Base-by-base conservation (phyloP, 1,139 yeast species). In the Suhomyces yuchorum region DNA sequence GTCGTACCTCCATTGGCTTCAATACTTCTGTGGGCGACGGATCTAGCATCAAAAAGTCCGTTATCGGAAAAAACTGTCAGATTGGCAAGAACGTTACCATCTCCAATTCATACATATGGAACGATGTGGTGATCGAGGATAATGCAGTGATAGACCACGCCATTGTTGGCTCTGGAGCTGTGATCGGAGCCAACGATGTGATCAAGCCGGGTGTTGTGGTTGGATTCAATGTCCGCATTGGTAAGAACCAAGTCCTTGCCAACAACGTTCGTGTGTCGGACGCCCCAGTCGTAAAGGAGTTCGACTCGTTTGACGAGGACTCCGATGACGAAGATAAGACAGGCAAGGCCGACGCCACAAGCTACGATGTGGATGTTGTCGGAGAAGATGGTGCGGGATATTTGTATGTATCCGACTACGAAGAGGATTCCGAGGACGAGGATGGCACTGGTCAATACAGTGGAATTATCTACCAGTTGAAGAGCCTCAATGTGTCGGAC, bases 91-190 rank as follows among this genome's bases (percentile, higher is more conserved):
- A 87, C 58, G 96, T 87, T 26, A 64, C 56, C 2, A 81, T 93
- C 46, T 77, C 71, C 42, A 85, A 88, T 58, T 83, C 96, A 19
- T 92, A 87, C 61, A 78, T 93, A 40, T 93, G 97, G 96, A 96
- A 90, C 56, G 80, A 86, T 56, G 85, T 87, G 1, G 68, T 72
- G 1, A 82, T 95, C 53, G 90, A 80, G 47, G 95, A 90, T 61
- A 77, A 82, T 42, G 75, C 81, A 14, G 67, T 64, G 0, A 68
- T 93, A 18, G 73, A 71, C 40, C 80, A 81, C 55, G 75, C 95
- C 0, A 84, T 93, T 36, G 76, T 93, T 34, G 97, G 96, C 1
- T 71, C 80, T 30, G 68, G 77, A 54, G 85, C 85, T 0, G 64
- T 66, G 2, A 69, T 93, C 47, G 84, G 84, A 20, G 53, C 69